phyloP scores from a whole-genome alignment of 805 yeast genomes.

The Zygosaccharomyces siamensis region DNA sequence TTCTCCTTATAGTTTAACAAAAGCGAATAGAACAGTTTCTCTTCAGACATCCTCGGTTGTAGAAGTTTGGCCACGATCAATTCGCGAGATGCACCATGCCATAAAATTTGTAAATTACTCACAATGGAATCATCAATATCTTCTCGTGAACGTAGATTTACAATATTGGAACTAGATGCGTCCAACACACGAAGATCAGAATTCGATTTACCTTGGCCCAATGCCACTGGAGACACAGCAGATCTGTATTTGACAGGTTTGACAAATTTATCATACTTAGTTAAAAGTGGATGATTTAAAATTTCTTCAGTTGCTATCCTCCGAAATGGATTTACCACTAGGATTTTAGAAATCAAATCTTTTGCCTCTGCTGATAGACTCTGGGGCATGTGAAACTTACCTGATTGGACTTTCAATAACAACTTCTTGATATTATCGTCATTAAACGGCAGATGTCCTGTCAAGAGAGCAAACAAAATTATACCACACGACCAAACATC shows the following conservation, averaged over 20 bases:
- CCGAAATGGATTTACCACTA: conserved; percentile 63
- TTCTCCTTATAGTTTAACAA: conserved; percentile 72
- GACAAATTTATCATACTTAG: conserved; percentile 50
- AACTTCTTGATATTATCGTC: conserved; percentile 72
- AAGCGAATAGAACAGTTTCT: conserved; percentile 74
- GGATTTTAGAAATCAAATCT: conserved; percentile 59
- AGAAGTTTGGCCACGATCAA: conserved; percentile 51
- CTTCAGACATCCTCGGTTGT: conserved; percentile 57
- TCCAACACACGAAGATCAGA: conserved; percentile 27
- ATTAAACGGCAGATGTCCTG: conserved; percentile 80
- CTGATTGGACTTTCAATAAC: conserved; percentile 70
- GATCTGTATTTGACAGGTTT: conserved; percentile 12
- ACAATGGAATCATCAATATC: conserved; percentile 70
- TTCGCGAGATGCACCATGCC: conserved; percentile 71
- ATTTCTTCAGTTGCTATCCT: conserved; percentile 68
- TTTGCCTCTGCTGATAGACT: conserved; percentile 60
- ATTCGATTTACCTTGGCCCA: conserved; percentile 27
- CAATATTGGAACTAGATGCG: conserved; percentile 14
- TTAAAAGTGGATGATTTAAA: conserved; percentile 69
- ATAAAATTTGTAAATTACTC: conserved; percentile 67
- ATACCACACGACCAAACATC: conserved; percentile 91
- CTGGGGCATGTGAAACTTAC: conserved; percentile 66
- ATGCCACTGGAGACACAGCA: conserved; percentile 6
- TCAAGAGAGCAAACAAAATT: conserved; percentile 67
- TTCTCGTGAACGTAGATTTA: conserved; percentile 29